These are phyloP conservation scores for Fusarium miscanthi DNA, from an alignment of 2,329 filamentous ascomycete species.

Conservation along the genomic window DNA sequence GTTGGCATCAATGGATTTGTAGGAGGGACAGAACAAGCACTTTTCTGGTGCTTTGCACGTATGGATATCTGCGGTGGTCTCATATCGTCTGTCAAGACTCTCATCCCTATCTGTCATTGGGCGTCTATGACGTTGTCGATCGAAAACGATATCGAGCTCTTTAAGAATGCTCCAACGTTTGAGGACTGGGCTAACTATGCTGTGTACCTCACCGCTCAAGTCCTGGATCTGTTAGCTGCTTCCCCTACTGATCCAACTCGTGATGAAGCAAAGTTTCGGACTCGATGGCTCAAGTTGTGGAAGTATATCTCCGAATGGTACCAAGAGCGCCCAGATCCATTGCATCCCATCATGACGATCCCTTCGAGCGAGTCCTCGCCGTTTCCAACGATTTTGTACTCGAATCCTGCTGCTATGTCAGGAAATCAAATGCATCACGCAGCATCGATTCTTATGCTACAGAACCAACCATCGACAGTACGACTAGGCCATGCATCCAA, in stretches of 20 bases:
- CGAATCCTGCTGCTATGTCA: slow-evolving; percentile 63
- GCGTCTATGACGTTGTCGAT: slow-evolving; percentile 48
- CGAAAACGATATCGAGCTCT: slow-evolving; percentile 49
- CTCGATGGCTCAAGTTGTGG: slow-evolving; percentile 54
- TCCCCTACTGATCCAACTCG: slow-evolving; percentile 29
- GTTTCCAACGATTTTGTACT: slow-evolving; percentile 63
- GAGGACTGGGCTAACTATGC: slow-evolving; percentile 63
- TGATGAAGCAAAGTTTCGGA: slow-evolving; percentile 42
- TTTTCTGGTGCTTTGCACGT: slow-evolving; percentile 66
- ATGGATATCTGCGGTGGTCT: slow-evolving; percentile 67
- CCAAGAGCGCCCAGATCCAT: slow-evolving; percentile 49
- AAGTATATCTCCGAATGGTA: slow-evolving; percentile 56
- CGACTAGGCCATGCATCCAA: slow-evolving; percentile 58
- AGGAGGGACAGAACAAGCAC: slow-evolving; percentile 60
- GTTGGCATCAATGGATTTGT: slow-evolving; percentile 63
- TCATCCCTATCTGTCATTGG: slow-evolving; percentile 61
- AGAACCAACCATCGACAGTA: slow-evolving; percentile 55
- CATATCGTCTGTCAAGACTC: slow-evolving; percentile 62
- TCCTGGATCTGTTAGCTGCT: slow-evolving; percentile 53
- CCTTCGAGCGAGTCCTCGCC: slow-evolving; percentile 56
- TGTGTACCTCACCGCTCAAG: slow-evolving; percentile 60
- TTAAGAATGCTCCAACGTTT: slow-evolving; percentile 51
- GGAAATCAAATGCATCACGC: slow-evolving; percentile 67
- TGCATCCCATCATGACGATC: slow-evolving; percentile 51
- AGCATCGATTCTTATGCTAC: slow-evolving; percentile 62